Evolutionary conservation across 2,329 filamentous ascomycete genomes (phyloP), one percentile per base, ranked within the genome.

Genomic region (Ilyonectria destructans): DNA sequence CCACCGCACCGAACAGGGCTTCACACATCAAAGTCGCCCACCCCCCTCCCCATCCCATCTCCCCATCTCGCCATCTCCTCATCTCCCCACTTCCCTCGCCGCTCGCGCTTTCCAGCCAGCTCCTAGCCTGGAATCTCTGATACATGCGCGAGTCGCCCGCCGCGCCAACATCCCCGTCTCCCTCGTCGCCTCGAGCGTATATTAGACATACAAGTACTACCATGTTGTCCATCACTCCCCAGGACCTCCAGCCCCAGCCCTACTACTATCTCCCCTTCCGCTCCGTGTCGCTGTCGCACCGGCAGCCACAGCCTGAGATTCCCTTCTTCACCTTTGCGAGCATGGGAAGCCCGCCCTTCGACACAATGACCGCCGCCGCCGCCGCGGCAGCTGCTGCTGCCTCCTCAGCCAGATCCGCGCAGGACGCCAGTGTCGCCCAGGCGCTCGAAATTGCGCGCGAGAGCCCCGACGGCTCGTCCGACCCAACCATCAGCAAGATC

Each of bases 381-480:
- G 65, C 70, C 29, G 64, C 65, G 58, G 67, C 68, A 55, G 69
- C 66, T 57, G 57, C 64, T 31, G 65, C 69, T 48, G 66, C 70
- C n/a, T 59, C 65, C 65, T 68, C 67, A 56, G 69, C 63, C 51
- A 68, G 45, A 56, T 64, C 71, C 69, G 60, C 65, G 63, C 77
- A 80, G 56, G 79, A 82, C 37, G 75, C 83, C 69, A 82, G 81
- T 61, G 88, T 94, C 63, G 85, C 89, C 69, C 87, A 91, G 79
- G 93, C 93, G 26, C 86, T 97, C 62, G 91, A 95, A 76, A 88
- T 93, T 67, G 94, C 93, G 15, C 89, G 93, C 69, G 93, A 95
- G 78, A 91, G 87, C 77, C 88, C 91, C 67, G 90, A 91, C 68
- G 91, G 90, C 65, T 84, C 85, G 17, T 83, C 89, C 59, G 90